Base-by-base conservation (phyloP, 1,284 basidiomycete species). In the Ustilago sp. region DNA sequence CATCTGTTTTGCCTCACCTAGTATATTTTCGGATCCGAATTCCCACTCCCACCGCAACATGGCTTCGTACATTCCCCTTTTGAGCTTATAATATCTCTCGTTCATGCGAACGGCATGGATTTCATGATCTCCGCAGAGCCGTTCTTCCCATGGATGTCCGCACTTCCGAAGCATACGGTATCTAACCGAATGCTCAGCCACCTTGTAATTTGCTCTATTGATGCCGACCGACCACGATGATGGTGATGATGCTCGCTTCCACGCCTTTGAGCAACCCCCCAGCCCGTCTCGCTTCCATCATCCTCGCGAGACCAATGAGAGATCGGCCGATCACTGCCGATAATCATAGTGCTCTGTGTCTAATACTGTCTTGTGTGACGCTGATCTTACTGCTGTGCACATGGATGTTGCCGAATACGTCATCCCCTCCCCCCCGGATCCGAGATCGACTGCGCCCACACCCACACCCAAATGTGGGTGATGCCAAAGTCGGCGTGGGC, bases 101-200 rank as follows among this genome's bases (percentile, higher is more conserved):
- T 48, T 48, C 45, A 48, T 48, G 45, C 45, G 19, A 23, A 48
- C 13, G 19, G 45, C 45, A 48, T 48, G n/a, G 23, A 48, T 8
- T 31, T 23, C 19, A 48, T 48, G n/a, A 48, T 48, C 23, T 48
- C 45, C 45, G 45, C 45, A 48, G 45, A 19, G 45, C 45, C 45
- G 45, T 48, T 48, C 23, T 48, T 8, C n/a, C 45, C 45, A 48
- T 48, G 45, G 45, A 48, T 48, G n/a, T 31, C 11, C 45, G 45
- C 45, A 48, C n/a, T 48, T 48, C 45, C 45, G n/a, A 7, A 48
- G 19, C 17, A 48, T 9, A n/a, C 11, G 7, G 23, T 23, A 19
- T 31, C 11, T 31, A 7, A 23, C n/a, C 45, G n/a, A 48, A 13
- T 48, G 45, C 45, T 48, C 45, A 48, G 45, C 45, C 45, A 48